phyloP scores from a whole-genome alignment of 139 green algal genomes.

The Chlamydomonas asymmetrica region DNA sequence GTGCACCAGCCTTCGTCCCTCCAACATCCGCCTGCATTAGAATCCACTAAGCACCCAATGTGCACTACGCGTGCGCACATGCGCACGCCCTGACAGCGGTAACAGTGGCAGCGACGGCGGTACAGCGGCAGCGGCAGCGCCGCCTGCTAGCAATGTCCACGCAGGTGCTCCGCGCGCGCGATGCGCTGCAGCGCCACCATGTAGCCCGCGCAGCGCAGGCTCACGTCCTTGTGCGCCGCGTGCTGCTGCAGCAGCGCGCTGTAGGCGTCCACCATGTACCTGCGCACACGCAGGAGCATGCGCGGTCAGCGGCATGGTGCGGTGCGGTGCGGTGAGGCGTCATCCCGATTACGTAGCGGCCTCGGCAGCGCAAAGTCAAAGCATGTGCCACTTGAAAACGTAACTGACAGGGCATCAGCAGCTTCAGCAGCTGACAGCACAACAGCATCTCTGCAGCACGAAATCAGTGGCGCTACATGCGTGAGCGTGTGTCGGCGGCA shows the following conservation, averaged over 20 bases:
- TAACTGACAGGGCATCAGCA: neutral
- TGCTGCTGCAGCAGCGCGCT: conserved; percentile 14
- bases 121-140: no score
- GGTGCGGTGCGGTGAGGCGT: neutral
- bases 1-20: no score
- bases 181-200: conserved; percentile 26
- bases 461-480: neutral
- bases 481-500: neutral
- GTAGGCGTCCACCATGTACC: conserved; percentile 24
- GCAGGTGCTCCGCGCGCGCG: conserved; percentile 12
- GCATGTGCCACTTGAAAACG: neutral
- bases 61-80: no score
- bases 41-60: no score
- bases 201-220: conserved; percentile 54
- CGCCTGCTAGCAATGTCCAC: conserved; percentile 21
- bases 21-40: no score
- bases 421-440: neutral
- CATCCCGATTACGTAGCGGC: neutral
- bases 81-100: no score
- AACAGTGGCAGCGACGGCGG: no score
- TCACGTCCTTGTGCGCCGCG: conserved; percentile 7
- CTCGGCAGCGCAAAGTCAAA: neutral
- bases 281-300: neutral
- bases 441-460: neutral
- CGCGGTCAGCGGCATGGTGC: neutral